Percentiles rank a stretch among this genome's conserved stretches.
These are phyloP conservation scores for Litsea cubeba DNA, from an alignment of 164 flowering plant species.

Conservation along the genomic window DNA sequence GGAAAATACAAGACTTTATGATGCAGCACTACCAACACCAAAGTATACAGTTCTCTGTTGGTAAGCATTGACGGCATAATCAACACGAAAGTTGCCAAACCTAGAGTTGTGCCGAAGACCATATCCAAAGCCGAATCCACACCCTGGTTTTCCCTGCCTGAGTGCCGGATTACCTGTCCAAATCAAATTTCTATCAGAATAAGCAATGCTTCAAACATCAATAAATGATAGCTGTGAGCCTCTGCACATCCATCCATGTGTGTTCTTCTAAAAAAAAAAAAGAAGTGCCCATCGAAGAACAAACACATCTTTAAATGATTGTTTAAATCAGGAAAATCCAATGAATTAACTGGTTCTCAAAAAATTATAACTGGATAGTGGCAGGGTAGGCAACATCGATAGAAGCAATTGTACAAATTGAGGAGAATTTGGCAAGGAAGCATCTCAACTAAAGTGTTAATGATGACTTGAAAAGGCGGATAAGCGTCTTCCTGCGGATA, in stretches of 20 bases:
- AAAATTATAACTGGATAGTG: background rate
- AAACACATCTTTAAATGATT: no score
- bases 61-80: conserved; percentile 73
- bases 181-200: background rate
- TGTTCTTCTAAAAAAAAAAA: no score
- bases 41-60: conserved; percentile 72
- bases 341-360: no score
- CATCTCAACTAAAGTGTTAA: no score
- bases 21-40: conserved; percentile 57
- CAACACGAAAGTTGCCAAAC: conserved; percentile 67
- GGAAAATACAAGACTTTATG: conserved; percentile 22
- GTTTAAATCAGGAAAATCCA: no score
- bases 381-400: no score
- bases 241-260: no score
- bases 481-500: no score
- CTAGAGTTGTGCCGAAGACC: conserved; percentile 67
- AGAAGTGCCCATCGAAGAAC: no score
- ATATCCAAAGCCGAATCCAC: conserved; percentile 71
- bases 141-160: conserved; percentile 91
- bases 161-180: conserved; percentile 76
- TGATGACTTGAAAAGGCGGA: no score
- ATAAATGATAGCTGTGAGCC: background rate
- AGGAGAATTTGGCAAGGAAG: no score
- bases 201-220: background rate
- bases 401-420: no score